A percentile compares a stretch with the other conserved stretches of the same genome.
Conservation (phyloP, 2,329 filamentous ascomycete genomes). For the Coniella lustricola region DNA sequence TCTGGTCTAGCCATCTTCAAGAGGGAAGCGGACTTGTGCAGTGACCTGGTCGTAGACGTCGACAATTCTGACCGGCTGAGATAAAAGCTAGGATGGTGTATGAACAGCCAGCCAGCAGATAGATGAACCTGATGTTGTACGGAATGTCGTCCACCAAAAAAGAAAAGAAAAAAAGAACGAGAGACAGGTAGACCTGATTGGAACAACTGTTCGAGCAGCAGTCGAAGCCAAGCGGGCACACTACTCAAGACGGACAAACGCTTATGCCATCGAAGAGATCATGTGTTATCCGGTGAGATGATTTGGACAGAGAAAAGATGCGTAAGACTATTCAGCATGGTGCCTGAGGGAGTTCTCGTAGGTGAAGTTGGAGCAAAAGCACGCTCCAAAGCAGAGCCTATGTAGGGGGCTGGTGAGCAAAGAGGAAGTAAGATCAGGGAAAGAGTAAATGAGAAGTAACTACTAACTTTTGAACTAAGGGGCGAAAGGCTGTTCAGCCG, state of each 20-base stretch:
- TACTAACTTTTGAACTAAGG: neutral
- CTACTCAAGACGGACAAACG: neutral
- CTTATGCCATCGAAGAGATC: slow-evolving; percentile 1
- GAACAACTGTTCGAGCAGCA: neutral
- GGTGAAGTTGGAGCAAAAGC: neutral
- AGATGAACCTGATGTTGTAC: too few relatives aligned
- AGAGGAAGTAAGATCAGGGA: neutral
- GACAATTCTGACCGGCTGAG: neutral
- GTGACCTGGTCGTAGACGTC: neutral
- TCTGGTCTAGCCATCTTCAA: too few relatives aligned
- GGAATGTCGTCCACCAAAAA: too few relatives aligned
- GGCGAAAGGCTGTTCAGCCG: neutral
- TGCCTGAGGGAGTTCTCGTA: slow-evolving; percentile 10
- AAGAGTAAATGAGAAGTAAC: slow-evolving; percentile 3
- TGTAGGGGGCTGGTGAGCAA: neutral
- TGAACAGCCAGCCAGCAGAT: too few relatives aligned
- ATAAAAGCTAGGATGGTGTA: too few relatives aligned
- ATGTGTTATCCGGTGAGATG: neutral
- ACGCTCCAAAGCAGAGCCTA: neutral
- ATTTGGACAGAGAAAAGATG: slow-evolving; percentile 3
- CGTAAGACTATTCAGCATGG: slow-evolving; percentile 12
- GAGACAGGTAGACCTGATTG: neutral
- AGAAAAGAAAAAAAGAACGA: neutral
- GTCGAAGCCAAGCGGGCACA: neutral
- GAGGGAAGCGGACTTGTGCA: too few relatives aligned